Evolutionary conservation across 2,329 filamentous ascomycete species (phyloP), one percentile per base, ranked within the genome.

Genomic region (Verticillium dahliae): DNA sequence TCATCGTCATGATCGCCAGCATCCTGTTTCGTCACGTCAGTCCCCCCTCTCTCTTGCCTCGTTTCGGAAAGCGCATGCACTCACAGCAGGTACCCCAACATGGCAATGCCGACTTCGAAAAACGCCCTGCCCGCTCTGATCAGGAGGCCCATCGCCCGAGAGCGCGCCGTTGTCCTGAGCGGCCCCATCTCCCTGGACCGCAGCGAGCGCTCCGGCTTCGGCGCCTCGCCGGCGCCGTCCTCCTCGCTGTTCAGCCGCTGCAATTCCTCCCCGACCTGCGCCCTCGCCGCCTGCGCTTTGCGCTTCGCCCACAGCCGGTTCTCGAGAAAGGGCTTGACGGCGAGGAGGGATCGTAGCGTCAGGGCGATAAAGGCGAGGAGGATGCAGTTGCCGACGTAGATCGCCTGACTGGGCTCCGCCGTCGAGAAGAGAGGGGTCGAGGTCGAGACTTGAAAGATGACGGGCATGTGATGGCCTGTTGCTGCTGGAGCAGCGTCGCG

Each of bases 1-100:
- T 92, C 75, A 89, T 83, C 0, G 88, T 90, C 90, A 92, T 95
- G 67, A 92, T 87, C 6, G 88, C 89, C 74, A 94, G 76, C 91
- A 95, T 95, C 60, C 91, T 94, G 68, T 31, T 31, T 31, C 27
- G 27, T 31, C 27, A 4, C 3, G 27, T 31, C 27, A 31, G 27
- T 31, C 27, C 27, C 5, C 27, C 5, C 27, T 31, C 27, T 31
- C 27, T 31, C 4, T 31, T 4, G 3, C 27, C 27, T 5, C 5
- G 4, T 31, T 5, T 4, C 5, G 27, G 27, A 31, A 31, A 31
- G 4, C 27, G 27, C 27, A 31, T 31, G 39, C n/a, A 85, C 90
- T 82, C 77, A 93, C 90, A 94, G 83, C 54, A 95, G 76, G 74
- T 93, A 94, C 5, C 86, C 87, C 14, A 62, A n/a, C 7, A 61